Evolutionary conservation across 1,284 basidiomycete species (phyloP).

Genomic region (Pseudozyma flocculosa): DNA sequence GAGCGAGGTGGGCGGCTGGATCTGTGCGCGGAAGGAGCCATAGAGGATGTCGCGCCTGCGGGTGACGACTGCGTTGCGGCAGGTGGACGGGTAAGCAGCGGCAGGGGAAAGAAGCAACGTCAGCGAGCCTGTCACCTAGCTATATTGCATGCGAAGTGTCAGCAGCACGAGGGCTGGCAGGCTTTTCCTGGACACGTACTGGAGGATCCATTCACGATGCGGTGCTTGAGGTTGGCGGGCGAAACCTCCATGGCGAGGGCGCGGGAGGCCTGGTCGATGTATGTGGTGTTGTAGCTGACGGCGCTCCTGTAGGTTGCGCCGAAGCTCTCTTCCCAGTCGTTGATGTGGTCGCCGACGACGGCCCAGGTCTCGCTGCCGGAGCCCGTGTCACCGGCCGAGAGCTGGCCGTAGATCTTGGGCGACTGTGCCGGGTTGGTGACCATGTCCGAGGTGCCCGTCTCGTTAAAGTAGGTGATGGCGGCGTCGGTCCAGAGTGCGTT

Average conservation of each 20-base stretch:
- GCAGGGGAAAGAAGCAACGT: too few relatives aligned
- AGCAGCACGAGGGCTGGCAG: too few relatives aligned
- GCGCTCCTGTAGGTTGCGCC: conserved; percentile 37
- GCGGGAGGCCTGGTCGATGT: conserved; percentile 22
- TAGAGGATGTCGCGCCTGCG: conserved; percentile 48
- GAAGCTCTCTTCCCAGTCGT: conserved; percentile 45
- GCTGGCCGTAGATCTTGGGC: conserved; percentile 32
- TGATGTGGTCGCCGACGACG: conserved; percentile 33
- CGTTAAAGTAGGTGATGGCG: conserved; percentile 51
- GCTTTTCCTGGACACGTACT: background rate
- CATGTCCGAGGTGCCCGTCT: conserved; percentile 30
- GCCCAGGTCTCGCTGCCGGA: conserved; percentile 38
- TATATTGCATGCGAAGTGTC: too few relatives aligned
- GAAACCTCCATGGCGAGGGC: conserved; percentile 37
- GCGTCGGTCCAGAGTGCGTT: conserved; percentile 46
- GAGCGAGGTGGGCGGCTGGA: conserved; percentile 20
- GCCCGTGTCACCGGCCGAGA: conserved; percentile 30
- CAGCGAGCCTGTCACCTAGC: too few relatives aligned
- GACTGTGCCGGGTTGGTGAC: conserved; percentile 28
- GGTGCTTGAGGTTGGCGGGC: conserved; percentile 20
- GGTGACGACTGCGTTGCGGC: conserved; percentile 28
- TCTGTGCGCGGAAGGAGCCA: conserved; percentile 43
- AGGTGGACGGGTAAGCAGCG: too few relatives aligned
- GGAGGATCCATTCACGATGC: conserved; percentile 44
- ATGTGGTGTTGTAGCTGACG: conserved; percentile 44